Percentiles rank a stretch among this genome's conserved stretches.
Evolutionary conservation across 768 basidiomycete species (phyloP).

Genomic region (Lactarius akahatsu): DNA sequence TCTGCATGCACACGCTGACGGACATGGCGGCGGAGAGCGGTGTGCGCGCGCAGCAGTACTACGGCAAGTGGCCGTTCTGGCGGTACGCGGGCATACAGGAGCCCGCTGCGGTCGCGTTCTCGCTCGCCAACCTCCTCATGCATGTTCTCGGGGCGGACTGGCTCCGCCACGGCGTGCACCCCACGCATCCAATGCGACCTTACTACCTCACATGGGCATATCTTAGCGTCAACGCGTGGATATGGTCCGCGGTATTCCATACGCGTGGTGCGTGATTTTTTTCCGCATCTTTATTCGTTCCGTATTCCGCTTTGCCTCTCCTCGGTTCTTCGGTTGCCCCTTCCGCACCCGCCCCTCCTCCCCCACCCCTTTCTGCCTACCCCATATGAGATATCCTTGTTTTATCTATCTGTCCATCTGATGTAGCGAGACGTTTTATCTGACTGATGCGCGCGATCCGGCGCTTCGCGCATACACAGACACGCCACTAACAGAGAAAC

Average conservation of each 20-base stretch:
- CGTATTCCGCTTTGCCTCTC: neutral
- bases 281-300: slow-evolving; percentile 8
- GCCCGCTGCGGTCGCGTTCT: slow-evolving; percentile 89
- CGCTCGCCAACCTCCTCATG: slow-evolving; percentile 76
- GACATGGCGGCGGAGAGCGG: slow-evolving; percentile 48
- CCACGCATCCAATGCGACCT: slow-evolving; percentile 62
- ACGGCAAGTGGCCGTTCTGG: slow-evolving; percentile 98
- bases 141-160: slow-evolving; percentile 62
- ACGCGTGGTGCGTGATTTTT: slow-evolving; percentile 64
- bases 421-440: slow-evolving; percentile 17
- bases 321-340: neutral
- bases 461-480: slow-evolving; percentile 47
- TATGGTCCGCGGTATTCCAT: slow-evolving; percentile 91
- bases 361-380: too few species aligned
- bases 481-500: slow-evolving; percentile 74
- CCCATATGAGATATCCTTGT: neutral
- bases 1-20: slow-evolving; percentile 81
- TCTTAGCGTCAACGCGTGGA: slow-evolving; percentile 85
- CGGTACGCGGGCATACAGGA: slow-evolving; percentile 88
- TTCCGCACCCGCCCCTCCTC: neutral
- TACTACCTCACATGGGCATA: slow-evolving; percentile 69
- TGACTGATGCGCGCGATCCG: slow-evolving; percentile 22
- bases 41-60: slow-evolving; percentile 65
- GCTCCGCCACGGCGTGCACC: slow-evolving; percentile 49
- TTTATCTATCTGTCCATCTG: slow-evolving; percentile 4